Conservation (phyloP, 2,329 filamentous ascomycete species). For the Sporothrix pseudoabietina region DNA sequence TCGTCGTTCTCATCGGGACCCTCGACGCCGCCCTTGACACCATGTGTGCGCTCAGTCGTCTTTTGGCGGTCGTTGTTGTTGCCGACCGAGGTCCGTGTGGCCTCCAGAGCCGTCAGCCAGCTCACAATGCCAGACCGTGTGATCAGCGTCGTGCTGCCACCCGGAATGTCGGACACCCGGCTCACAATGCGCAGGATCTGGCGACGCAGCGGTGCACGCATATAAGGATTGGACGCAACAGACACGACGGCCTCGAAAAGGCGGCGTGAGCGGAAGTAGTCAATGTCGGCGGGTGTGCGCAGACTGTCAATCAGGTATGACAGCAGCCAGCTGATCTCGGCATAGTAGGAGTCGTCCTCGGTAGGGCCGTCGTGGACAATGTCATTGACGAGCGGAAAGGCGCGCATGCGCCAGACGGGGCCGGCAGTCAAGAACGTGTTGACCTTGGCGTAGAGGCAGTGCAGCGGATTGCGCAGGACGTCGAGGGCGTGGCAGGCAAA, state of each 20-base stretch:
- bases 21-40: constrained; percentile 30
- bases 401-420: constrained; percentile 69
- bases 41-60: not conserved
- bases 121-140: constrained; percentile 73
- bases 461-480: constrained; percentile 74
- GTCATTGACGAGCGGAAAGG: constrained; percentile 70
- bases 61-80: not conserved
- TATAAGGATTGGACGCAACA: constrained; percentile 67
- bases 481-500: constrained; percentile 72
- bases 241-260: constrained; percentile 76
- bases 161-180: constrained; percentile 66
- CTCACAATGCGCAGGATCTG: constrained; percentile 65
- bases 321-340: constrained; percentile 75
- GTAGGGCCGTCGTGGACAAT: constrained; percentile 67
- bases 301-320: constrained; percentile 69
- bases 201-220: constrained; percentile 60
- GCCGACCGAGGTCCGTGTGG: constrained; percentile 33
- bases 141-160: constrained; percentile 76
- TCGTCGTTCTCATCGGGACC: constrained; percentile 43
- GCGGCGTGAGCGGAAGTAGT: constrained; percentile 60
- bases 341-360: constrained; percentile 71
- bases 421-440: constrained; percentile 80
- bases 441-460: constrained; percentile 81
- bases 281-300: constrained; percentile 60
- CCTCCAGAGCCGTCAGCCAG: constrained; percentile 69